Percentiles rank a stretch among this genome's conserved stretches.
Conservation (phyloP, 371 early-diverging fungal species). For the Zychaea mexicana region DNA sequence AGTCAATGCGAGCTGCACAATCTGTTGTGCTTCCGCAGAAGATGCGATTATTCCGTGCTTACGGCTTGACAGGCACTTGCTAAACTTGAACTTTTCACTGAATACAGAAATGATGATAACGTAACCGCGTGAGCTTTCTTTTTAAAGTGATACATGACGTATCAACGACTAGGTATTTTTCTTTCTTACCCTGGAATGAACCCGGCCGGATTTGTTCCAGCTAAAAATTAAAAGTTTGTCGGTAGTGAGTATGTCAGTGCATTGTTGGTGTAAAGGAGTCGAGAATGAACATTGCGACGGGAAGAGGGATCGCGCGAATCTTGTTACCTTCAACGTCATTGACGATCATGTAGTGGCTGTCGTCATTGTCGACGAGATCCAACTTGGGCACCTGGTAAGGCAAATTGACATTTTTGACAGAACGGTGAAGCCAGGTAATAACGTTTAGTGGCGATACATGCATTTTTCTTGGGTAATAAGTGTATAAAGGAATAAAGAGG, state of each 20-base stretch:
- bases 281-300: too few relatives aligned
- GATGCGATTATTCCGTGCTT: neutral
- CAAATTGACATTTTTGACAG: neutral
- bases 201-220: neutral
- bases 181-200: neutral
- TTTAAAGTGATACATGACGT: too few relatives aligned
- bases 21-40: slow-evolving; percentile 5
- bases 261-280: too few relatives aligned
- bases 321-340: neutral
- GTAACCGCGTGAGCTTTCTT: too few relatives aligned
- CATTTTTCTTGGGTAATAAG: slow-evolving; percentile 1
- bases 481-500: neutral
- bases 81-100: neutral
- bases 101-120: neutral
- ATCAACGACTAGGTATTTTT: too few relatives aligned
- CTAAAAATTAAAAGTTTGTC: too few relatives aligned
- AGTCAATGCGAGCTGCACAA: slow-evolving; percentile 6
- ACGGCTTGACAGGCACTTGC: neutral
- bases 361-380: neutral
- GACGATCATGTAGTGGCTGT: neutral
- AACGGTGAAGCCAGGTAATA: slow-evolving; percentile 13
- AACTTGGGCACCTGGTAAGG: neutral
- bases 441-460: slow-evolving; percentile 10
- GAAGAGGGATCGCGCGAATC: too few relatives aligned
- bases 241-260: too few relatives aligned